Conservation (phyloP, 768 basidiomycete species). For the Auricularia heimuer region DNA sequence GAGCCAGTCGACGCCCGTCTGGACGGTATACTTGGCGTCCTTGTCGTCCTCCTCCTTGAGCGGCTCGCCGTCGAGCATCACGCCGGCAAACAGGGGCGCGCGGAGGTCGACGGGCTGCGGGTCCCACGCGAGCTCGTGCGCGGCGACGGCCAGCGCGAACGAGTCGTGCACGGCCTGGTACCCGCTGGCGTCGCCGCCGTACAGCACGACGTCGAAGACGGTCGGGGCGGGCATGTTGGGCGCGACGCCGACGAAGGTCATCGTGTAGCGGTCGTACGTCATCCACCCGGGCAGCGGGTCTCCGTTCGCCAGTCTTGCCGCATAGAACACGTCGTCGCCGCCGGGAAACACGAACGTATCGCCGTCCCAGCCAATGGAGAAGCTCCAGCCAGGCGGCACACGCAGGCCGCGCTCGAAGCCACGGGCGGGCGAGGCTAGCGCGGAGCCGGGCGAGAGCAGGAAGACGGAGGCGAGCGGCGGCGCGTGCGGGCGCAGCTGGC, state of each 20-base stretch:
- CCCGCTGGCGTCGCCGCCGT: slow-evolving; percentile 64
- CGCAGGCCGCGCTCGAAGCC: slow-evolving; percentile 36
- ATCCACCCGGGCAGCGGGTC: slow-evolving; percentile 68
- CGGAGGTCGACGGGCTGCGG: slow-evolving; percentile 31
- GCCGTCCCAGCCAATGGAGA: slow-evolving; percentile 74
- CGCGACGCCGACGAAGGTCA: slow-evolving; percentile 73
- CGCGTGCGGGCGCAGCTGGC: slow-evolving; percentile 53
- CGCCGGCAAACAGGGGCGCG: slow-evolving; percentile 32
- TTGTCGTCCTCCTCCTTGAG: too few relatives aligned
- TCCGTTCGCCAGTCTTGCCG: slow-evolving; percentile 55
- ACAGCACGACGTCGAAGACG: slow-evolving; percentile 43
- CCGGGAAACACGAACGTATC: slow-evolving; percentile 42
- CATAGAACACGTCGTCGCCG: slow-evolving; percentile 42
- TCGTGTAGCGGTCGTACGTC: slow-evolving; percentile 48
- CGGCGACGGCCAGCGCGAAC: slow-evolving; percentile 59
- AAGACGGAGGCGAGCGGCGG: slow-evolving; percentile 70
- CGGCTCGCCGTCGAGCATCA: too few relatives aligned
- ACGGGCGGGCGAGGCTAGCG: slow-evolving; percentile 30
- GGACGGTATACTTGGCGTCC: slow-evolving; percentile 39
- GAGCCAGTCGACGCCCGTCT: slow-evolving; percentile 42
- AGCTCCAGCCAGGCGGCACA: slow-evolving; percentile 77
- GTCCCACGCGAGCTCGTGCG: slow-evolving; percentile 36
- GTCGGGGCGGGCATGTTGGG: slow-evolving; percentile 40
- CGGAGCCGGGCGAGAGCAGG: slow-evolving; percentile 48
- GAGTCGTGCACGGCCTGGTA: slow-evolving; percentile 49